Evolutionary conservation across 2,329 filamentous ascomycete species (phyloP), one percentile per base, ranked within the genome.

Genomic region (Aspergillus sclerotialis): DNA sequence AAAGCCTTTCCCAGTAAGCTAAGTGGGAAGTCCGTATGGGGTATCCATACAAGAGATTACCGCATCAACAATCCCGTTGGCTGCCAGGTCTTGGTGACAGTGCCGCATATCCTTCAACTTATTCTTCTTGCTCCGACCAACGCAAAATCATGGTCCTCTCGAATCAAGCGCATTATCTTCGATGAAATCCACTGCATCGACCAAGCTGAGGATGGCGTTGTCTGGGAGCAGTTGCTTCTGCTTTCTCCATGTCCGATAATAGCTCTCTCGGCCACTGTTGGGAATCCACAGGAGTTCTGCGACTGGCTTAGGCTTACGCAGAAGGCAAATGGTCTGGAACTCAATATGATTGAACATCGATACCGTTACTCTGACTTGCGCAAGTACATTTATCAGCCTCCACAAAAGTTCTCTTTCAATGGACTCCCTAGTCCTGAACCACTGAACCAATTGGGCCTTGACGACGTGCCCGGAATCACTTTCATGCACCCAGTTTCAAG

Each of bases 131-230:
- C 75, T 0, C 78, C 82, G 0, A 64, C 68, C 0, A 83, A 87
- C 45, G 79, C 82, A 3, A 73, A 70, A 7, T 63, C 66, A 2
- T 90, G 83, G 83, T 73, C 82, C 0, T 68, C 69, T 3, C 67
- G 80, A 33, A 72, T 89, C 10, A 83, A 77, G 47, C 72, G 82
- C 31, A 87, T 89, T 51, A 86, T 89, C 32, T 89, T 89, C 38
- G 84, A 90, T 49, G 84, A 90, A 60, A 78, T 89, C 2, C 84
- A 90, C 53, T 86, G 76, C 21, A 89, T 90, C 39, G 82, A 84
- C 0, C 78, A 88, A 52, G 73, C 78, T 0, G 80, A 87, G 6
- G 83, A 89, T 44, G 83, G 83, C 33, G 64, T 87, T 1, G 68
- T 88, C 2, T 90, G 82, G 83, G 83, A 90, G 48, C 83, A 89